Evolutionary conservation across 2,329 filamentous ascomycete species (phyloP).

Genomic region (Tolypocladium album): DNA sequence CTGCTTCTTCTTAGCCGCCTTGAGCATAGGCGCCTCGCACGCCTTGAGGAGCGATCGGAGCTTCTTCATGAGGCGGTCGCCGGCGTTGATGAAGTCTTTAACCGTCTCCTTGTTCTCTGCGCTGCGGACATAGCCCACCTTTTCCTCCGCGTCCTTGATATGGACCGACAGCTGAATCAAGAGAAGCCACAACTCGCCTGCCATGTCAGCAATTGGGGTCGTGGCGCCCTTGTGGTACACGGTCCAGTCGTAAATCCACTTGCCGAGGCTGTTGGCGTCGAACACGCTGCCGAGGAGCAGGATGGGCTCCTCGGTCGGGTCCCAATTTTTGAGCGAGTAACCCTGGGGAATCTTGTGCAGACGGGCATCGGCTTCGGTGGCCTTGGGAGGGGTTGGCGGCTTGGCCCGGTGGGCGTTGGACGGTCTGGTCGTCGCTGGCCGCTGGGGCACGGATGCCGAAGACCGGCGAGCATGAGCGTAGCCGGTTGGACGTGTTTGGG

Average conservation of each 20-base stretch:
- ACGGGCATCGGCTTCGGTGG: constrained; percentile 49
- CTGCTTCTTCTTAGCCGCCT: constrained; percentile 66
- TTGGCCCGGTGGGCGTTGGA: constrained; percentile 13
- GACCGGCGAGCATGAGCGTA: constrained; percentile 33
- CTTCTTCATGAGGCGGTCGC: constrained; percentile 75
- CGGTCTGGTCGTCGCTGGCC: constrained; percentile 42
- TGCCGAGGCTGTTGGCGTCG: constrained; percentile 92
- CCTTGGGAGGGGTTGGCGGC: constrained; percentile 29
- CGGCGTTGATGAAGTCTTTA: constrained; percentile 81
- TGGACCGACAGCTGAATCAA: constrained; percentile 91
- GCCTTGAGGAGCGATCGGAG: constrained; percentile 79
- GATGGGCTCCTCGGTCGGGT: constrained; percentile 87
- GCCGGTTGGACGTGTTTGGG: constrained; percentile 26
- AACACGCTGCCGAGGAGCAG: constrained; percentile 92
- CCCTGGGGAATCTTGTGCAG: constrained; percentile 71
- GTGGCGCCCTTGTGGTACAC: constrained; percentile 77
- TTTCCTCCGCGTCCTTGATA: constrained; percentile 81
- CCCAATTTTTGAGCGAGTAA: constrained; percentile 97
- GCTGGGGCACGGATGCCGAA: constrained; percentile 38
- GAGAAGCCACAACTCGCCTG: constrained; percentile 89
- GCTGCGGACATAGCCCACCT: constrained; percentile 59
- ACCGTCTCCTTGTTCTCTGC: constrained; percentile 69
- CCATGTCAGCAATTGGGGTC: constrained; percentile 79
- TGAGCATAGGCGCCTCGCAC: constrained; percentile 93
- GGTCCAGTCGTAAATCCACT: constrained; percentile 99